Evolutionary conservation across 805 yeast species (phyloP), one percentile per base, ranked within the genome.

Genomic region (Pichia sporocuriosa): DNA sequence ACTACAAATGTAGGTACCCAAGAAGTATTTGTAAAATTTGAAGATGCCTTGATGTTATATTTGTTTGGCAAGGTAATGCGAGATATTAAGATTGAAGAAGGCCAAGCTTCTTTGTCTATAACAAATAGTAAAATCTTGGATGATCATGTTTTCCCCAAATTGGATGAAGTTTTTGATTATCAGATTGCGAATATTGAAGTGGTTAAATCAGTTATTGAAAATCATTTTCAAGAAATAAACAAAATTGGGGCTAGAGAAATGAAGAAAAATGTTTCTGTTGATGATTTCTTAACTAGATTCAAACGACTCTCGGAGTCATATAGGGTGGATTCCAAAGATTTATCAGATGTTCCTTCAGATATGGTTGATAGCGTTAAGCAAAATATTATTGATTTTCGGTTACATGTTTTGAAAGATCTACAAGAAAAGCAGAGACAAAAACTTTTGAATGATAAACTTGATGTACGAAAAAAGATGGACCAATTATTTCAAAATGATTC

Each of bases 321-420:
- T 53, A 67, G 69, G 40, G 73, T 80, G 25, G 82, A 80, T 53
- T 66, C 69, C n/a, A 61, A 64, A 35, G 84, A 79, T 50, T 55
- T 80, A 40, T 61, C 67, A 12, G 84, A 76, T 48, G 71, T 79
- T 4, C 84, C 85, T 2, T 57, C 61, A 20, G 72, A 72, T 21
- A 62, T 74, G 65, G 57, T 72, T 34, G 79, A 76, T 17, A 63
- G 61, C n/a, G 72, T 79, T 28, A 70, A 66, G 16, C 66, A 67
- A 42, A 77, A 74, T 43, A 70, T 80, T 42, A 65, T 77, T 43
- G 72, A 69, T 46, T 80, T 80, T 53, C 59, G 85, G 52, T 62
- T 77, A 19, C 69, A 68, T 32, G 80, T 79, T 22, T 53, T 77
- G 39, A 68, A 68, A 31, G 58, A 73, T 22, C 84, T 79, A 42